A percentile compares a stretch with the other conserved stretches of the same genome.
Evolutionary conservation across 352 stramenopile species (phyloP).

Genomic region (Pythium insidiosum): DNA sequence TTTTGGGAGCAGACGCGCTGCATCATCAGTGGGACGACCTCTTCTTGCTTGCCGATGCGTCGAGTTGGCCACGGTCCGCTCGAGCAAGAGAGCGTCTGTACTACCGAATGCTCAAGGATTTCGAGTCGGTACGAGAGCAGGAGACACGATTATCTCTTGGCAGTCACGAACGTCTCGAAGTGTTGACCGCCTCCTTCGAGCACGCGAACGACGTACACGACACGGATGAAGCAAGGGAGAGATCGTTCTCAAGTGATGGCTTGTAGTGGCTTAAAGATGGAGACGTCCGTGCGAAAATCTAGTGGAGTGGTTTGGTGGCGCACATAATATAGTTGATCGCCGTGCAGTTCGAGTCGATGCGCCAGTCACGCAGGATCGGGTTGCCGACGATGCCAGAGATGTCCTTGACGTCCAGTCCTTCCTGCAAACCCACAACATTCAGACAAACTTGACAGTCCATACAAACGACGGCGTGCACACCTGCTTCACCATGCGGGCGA

Average conservation of each 20-base stretch:
- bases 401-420: constrained; percentile 50
- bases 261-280: no score
- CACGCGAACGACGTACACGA: no score
- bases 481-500: constrained; percentile 46
- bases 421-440: constrained; percentile 5
- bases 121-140: constrained; percentile 29
- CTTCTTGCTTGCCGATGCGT: constrained; percentile 25
- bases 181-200: constrained; percentile 18
- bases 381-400: constrained; percentile 75
- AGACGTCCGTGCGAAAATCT: no score
- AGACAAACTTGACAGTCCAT: background rate
- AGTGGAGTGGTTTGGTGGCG: constrained; percentile 62
- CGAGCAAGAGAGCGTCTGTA: constrained; percentile 41
- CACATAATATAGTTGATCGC: constrained; percentile 83
- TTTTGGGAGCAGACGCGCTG: constrained; percentile 31
- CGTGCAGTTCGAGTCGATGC: constrained; percentile 61
- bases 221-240: no score
- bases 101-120: constrained; percentile 70
- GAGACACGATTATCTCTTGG: constrained; percentile 32
- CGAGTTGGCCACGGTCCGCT: constrained; percentile 43
- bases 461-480: constrained; percentile 1
- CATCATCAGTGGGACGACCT: constrained; percentile 62
- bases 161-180: constrained; percentile 40
- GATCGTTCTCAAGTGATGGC: no score
- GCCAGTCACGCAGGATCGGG: constrained; percentile 65